A percentile compares a stretch with the other conserved stretches of the same genome.
Conservation (phyloP, 2,329 filamentous ascomycete species). For the Monilinia polystroma region DNA sequence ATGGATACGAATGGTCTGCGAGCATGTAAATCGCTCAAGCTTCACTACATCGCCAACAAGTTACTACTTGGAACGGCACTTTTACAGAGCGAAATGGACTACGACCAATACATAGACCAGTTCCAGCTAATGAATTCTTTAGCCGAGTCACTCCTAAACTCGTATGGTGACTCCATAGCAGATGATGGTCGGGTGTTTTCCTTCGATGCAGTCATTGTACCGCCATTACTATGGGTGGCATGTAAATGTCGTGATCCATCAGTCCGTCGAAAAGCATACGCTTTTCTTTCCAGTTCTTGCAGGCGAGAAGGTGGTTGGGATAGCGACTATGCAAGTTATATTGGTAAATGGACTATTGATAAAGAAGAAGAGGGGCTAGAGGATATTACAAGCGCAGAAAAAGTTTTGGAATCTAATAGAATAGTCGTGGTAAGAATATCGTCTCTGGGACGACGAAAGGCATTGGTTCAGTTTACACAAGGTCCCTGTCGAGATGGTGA, state of each 20-base stretch:
- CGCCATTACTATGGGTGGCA: conserved; percentile 11
- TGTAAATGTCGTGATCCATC: conserved; percentile 21
- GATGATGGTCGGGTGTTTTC: conserved; percentile 11
- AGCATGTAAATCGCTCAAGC: conserved; percentile 13
- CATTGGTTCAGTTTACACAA: conserved; percentile 1
- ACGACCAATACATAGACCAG: conserved; percentile 14
- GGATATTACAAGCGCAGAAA: not conserved
- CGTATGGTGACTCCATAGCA: not conserved
- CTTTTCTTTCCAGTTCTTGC: not conserved
- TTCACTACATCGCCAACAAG: conserved; percentile 4
- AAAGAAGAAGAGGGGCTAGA: conserved; percentile 20
- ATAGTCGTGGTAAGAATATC: conserved; percentile 2
- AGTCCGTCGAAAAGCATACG: conserved; percentile 8
- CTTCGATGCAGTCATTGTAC: conserved; percentile 13
- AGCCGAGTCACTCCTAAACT: conserved; percentile 17
- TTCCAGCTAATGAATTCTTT: conserved; percentile 22
- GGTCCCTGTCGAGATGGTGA: not conserved
- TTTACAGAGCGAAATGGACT: conserved; percentile 16
- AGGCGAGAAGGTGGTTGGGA: conserved; percentile 21
- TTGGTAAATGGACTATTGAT: conserved; percentile 21
- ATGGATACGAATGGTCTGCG: conserved; percentile 10
- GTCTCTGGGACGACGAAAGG: conserved; percentile 1
- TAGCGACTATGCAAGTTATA: conserved; percentile 11
- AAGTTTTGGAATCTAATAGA: conserved; percentile 10
- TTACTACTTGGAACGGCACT: conserved; percentile 15